Evolutionary conservation across 2,329 filamentous ascomycete species (phyloP), one percentile per base, ranked within the genome.

Genomic region (Fonsecaea erecta): DNA sequence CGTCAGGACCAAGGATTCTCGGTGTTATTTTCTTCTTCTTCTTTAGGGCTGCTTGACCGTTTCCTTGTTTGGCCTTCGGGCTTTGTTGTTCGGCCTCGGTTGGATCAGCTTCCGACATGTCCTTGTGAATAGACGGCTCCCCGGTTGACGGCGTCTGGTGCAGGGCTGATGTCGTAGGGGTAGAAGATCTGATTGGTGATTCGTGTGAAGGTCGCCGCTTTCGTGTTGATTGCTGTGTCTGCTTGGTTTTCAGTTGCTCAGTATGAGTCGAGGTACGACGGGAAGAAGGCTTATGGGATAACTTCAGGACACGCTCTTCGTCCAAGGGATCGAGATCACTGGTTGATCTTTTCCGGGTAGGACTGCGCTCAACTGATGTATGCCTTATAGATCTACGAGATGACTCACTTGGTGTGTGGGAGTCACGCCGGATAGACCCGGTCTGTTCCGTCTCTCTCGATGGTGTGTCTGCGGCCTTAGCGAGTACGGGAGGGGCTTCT

Each of bases 1-100:
- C 85, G 9, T 81, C 77, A 11, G 83, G 83, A 3, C 64, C 71
- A 53, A 72, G 62, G 28, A 66, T 55, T 9, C 58, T 60, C 8
- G 52, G 40, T 4, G 21, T 37, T 4, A 46, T 26, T 54, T 63
- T 66, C 11, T 66, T 66, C 57, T 68, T 68, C 56, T 65, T 65
- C 46, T 60, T 67, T 6, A 32, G 55, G 24, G 24, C 34, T 14
- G n/a, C 9, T 53, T 26, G 21, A n/a, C 8, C 34, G 8, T n/a
- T 21, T 12, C 32, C 53, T 12, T 21, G 55, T 28, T 40, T 16
- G 1, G 34, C 21, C 8, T 63, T 46, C 9, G 18, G 51, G 12
- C 24, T 2, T 8, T 14, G 5, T 9, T 46, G 35, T 26, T 60
- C 35, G 21, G 14, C 28, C 9, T 28, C 40, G 9, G 16, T 28